Evolutionary conservation across 2,329 filamentous ascomycete species (phyloP).

Genomic region (Alternaria sp.): DNA sequence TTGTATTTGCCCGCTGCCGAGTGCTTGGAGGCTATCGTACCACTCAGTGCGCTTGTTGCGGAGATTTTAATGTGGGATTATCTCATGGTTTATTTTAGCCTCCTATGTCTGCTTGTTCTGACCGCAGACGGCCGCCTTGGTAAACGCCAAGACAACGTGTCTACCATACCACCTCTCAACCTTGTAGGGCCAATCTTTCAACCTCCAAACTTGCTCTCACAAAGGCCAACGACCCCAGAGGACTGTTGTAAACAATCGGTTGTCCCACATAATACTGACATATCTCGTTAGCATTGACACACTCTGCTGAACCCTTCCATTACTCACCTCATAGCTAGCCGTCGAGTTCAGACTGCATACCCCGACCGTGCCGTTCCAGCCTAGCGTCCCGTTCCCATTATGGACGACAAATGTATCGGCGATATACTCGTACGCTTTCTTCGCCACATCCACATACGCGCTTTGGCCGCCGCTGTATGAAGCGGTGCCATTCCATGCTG

Average conservation of each 20-base stretch:
- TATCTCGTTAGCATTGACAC: not conserved
- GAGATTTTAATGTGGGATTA: not conserved
- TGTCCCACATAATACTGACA: conserved; percentile 52
- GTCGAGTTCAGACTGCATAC: conserved; percentile 35
- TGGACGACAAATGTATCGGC: conserved; percentile 26
- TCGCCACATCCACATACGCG: not conserved
- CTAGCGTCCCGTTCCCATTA: conserved; percentile 30
- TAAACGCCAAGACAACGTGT: not conserved
- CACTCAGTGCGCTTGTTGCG: not conserved
- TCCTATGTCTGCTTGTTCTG: not conserved
- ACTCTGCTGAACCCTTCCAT: not conserved
- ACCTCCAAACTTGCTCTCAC: conserved; percentile 31
- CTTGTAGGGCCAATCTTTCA: conserved; percentile 10
- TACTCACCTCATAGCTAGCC: conserved; percentile 32
- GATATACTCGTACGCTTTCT: conserved; percentile 43
- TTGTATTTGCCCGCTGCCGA: not conserved
- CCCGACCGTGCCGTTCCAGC: conserved; percentile 40
- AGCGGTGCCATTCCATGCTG: not conserved
- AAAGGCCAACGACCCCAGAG: conserved; percentile 30
- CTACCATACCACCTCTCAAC: not conserved
- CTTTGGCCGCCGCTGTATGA: not conserved
- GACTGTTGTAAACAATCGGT: conserved; percentile 38
- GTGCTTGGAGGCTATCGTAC: not conserved
- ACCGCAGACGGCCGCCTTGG: not conserved
- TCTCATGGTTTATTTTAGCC: not conserved